Conservation (phyloP, 768 basidiomycete genomes). For the Rhizopogon sp. region DNA sequence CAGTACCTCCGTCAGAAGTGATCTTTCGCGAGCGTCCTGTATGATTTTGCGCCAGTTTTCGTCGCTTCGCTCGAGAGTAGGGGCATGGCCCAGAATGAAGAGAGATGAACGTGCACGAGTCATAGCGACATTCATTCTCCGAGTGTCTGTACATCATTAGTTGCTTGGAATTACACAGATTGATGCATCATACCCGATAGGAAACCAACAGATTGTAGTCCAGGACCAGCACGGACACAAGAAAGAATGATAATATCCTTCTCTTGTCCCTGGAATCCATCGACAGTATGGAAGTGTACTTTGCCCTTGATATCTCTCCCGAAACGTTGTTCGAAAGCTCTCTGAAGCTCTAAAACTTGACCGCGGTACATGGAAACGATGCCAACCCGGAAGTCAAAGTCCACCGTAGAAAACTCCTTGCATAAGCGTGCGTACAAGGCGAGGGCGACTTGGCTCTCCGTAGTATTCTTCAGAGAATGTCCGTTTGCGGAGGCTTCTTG, state of each 20-base stretch:
- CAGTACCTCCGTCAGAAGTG: constrained; percentile 59
- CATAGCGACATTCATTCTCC: constrained; percentile 98
- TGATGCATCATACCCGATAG: constrained; percentile 53
- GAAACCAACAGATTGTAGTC: constrained; percentile 82
- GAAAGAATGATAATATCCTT: constrained; percentile 98
- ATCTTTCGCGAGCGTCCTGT: constrained; percentile 64
- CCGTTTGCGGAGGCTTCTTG: constrained; percentile 49
- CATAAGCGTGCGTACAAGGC: constrained; percentile 70
- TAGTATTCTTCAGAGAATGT: constrained; percentile 71
- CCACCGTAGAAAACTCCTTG: constrained; percentile 53
- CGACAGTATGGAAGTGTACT: constrained; percentile 95
- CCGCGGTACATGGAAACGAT: constrained; percentile 95
- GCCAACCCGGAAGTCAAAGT: constrained; percentile 54
- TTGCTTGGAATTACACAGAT: not conserved
- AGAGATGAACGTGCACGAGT: constrained; percentile 95
- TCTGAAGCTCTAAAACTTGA: constrained; percentile 72
- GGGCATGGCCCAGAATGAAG: constrained; percentile 87
- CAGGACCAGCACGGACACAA: constrained; percentile 89
- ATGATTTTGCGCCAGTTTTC: constrained; percentile 76
- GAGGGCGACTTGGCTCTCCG: constrained; percentile 72
- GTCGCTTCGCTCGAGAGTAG: constrained; percentile 86
- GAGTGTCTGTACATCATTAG: constrained; percentile 43
- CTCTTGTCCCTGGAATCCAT: constrained; percentile 99
- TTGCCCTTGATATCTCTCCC: constrained; percentile 62
- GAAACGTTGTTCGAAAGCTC: constrained; percentile 65